Evolutionary conservation across 352 stramenopile genomes (phyloP), one percentile per base, ranked within the genome.

Genomic region (Phytophthora fragariae): DNA sequence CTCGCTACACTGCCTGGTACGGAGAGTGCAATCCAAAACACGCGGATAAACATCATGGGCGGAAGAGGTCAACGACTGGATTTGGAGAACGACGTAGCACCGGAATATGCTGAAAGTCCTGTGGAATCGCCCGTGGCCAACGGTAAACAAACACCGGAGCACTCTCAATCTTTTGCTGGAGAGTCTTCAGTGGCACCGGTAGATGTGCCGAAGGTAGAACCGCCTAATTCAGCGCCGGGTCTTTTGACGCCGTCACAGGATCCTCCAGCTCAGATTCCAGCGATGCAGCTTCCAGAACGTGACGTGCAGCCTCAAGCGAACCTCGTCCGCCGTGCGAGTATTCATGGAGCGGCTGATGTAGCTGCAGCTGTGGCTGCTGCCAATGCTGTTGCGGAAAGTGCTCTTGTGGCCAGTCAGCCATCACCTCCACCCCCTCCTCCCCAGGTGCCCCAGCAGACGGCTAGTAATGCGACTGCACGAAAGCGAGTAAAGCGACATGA

Each of bases 11-110:
- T 98, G 79, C 94, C 92, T 47, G 91, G 95, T 35, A 97, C 84
- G 46, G 95, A 98, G 80, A 89, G 82, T 47, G 94, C 94, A 50
- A 98, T 98, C 49, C 93, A 93, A 57, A 98, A 97, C 68, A 87
- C 82, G 37, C 76, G 88, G 19, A 96, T 98, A 65, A 98, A 95
- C 47, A 89, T 98, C 10, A 92, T 98, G 83, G 94, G 95, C 47
- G 95, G 95, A 27, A 84, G 95, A 72, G 92, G 91, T 9, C 91
- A 97, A 47, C 87, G 93, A 55, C 77, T 98, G 21, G 85, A 96
- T 70, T 85, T 97, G 37, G 88, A 93, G 39, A 83, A 93, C 46
- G 74, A 81, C 41, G 70, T 62, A 1, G 66, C 75, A 44, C 76
- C 75, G 5, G 73, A 85, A 19, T 79, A 80, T 11, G 74, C 79